Evolutionary conservation across 1,284 basidiomycete species (phyloP).

Genomic region (Sanguinoderma infundibulare): DNA sequence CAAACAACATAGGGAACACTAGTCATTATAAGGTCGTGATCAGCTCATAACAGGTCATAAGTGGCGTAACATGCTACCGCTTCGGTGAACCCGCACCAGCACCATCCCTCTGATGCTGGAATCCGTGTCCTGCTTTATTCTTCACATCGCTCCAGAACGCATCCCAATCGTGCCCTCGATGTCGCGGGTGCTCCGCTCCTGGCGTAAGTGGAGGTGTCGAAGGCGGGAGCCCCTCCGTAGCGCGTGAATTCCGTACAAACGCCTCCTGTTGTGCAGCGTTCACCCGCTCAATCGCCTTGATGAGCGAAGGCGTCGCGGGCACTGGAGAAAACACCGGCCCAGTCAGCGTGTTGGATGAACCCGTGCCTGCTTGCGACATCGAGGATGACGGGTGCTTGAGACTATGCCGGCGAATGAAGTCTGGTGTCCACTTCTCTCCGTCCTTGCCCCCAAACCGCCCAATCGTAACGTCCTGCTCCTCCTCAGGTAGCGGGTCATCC

Average conservation of each 20-base stretch:
- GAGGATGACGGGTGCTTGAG: slow-evolving; percentile 18
- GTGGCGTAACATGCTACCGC: slow-evolving; percentile 18
- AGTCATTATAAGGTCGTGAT: slow-evolving; percentile 3
- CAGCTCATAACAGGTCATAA: slow-evolving; percentile 26
- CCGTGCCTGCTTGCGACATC: slow-evolving; percentile 15
- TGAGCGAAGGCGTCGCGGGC: slow-evolving; percentile 64
- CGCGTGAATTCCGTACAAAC: slow-evolving; percentile 32
- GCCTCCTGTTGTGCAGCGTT: slow-evolving; percentile 56
- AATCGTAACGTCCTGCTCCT: slow-evolving; percentile 20
- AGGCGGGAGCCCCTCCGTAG: slow-evolving; percentile 18
- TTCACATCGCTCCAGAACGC: slow-evolving; percentile 45
- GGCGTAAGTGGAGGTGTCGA: slow-evolving; percentile 16
- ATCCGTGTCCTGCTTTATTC: slow-evolving; percentile 31
- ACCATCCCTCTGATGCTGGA: slow-evolving; percentile 16
- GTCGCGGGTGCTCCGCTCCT: slow-evolving; percentile 13
- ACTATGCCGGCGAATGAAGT: slow-evolving; percentile 35
- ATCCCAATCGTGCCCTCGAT: slow-evolving; percentile 42
- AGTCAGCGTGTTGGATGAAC: slow-evolving; percentile 16
- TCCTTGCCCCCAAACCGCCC: slow-evolving; percentile 6
- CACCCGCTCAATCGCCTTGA: slow-evolving; percentile 61
- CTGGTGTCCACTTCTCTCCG: slow-evolving; percentile 38
- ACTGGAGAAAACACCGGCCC: slow-evolving; percentile 43
- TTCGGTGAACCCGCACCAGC: background rate
- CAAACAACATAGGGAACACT: background rate
- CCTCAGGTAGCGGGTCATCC: slow-evolving; percentile 15